Evolutionary conservation across 805 yeast species (phyloP), one percentile per base, ranked within the genome.

Genomic region (Tetrapisispora namnaoensis): DNA sequence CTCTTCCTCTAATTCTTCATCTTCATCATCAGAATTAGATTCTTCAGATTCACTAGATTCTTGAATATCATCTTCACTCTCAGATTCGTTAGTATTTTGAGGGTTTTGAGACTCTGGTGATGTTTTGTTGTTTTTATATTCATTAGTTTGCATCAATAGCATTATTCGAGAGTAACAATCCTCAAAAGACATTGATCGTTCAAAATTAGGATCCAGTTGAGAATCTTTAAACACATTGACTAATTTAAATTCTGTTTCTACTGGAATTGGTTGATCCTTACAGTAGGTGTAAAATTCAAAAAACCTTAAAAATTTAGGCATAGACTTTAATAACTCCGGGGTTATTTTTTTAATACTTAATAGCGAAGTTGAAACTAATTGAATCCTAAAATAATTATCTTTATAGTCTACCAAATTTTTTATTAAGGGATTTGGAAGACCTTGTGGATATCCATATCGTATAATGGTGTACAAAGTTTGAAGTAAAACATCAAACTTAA

Each of bases 211-310:
- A 5, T 21, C 38, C 0, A 51, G 46, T 9, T 51, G 47, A 34
- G 46, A 53, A 17, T 54, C 53, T 5, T 61, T 66, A 53, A 73
- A 76, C 34, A 74, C 66, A 32, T 71, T 76, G 21, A 65, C 59
- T n/a, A 86, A 54, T 44, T 71, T 72, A 54, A 80, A 80, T 40
- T 76, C 75, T 2, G 78, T 65, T 42, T 83, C 93, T 52, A 73
- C 69, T 0, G 95, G 88, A 16, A 85, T 47, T 1, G 87, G 85
- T 43, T 66, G 72, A 2, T 63, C 63, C 57, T 88, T 88, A 32
- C 82, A 75, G 61, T 73, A 76, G 4, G 77, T 62, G 59, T 86
- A 88, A 61, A 79, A 88, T 57, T 88, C 93, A 51, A 87, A 80
- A 54, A 79, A 82, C 27, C 72, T 71, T 49, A 82, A 55, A 49